Evolutionary conservation across 495 filamentous ascomycete genomes (phyloP), one percentile per base, ranked within the genome.

Genomic region (Xylaria venustula): DNA sequence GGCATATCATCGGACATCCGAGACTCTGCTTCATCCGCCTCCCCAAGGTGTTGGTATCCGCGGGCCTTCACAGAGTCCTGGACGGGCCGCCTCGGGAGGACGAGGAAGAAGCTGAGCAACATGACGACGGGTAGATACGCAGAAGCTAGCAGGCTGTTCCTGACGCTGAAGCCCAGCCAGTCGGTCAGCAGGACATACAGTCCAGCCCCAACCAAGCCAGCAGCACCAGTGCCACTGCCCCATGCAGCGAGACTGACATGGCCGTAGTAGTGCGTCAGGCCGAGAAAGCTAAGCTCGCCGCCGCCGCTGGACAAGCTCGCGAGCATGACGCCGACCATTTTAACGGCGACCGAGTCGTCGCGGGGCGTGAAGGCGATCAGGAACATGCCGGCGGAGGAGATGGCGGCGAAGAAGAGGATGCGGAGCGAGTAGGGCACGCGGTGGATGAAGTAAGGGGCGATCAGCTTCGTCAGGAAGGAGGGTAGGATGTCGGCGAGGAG

Each of bases 391-490:
- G 81, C 70, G 41, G 85, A 81, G 0, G 92, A 96, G 1, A 91
- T 71, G 2, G 75, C 73, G 41, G 88, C 88, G 65, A 96, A 90
- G 41, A 89, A 70, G 23, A 92, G 58, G 57, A 96, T 83, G 36
- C 94, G 88, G 3, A 85, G 60, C 23, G 81, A 80, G 71, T 98
- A 98, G 0, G 93, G 89, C 6, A 97, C 78, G 26, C 81, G 72
- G 65, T 97, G 92, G 70, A 97, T 96, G 68, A 96, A 93, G 79
- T 97, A 96, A 2, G 94, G 94, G 1, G 91, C 90, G 64, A 88
- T 75, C 32, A 98, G 81, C 73, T 98, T 98, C 49, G 89, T 91
- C 20, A 87, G 67, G 75, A 98, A 96, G 17, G 89, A 89, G 11
- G 94, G 94, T 17, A 95, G 79, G 59, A 98, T 90, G 73, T 96